These are phyloP conservation scores for Mortierella sp. DNA, from an alignment of 371 early-diverging fungal species.

Conservation along the genomic window DNA sequence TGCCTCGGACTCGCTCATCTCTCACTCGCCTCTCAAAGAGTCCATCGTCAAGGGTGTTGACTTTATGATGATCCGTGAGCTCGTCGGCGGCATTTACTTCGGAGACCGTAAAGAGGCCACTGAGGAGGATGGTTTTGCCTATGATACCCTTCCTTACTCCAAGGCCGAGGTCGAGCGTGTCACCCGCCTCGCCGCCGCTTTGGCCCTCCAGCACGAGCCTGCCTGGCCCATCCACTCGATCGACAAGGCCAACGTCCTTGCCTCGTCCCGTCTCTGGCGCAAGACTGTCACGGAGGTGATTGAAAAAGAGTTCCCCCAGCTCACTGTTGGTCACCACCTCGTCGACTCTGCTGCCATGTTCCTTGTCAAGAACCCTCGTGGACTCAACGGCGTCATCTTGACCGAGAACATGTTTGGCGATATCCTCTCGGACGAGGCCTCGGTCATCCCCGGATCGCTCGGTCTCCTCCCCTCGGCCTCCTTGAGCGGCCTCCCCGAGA, in stretches of 20 bases:
- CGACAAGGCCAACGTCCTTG: constrained; percentile 98
- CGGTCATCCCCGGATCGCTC: constrained; percentile 94
- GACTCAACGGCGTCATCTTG: constrained; percentile 93
- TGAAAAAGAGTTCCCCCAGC: constrained; percentile 87
- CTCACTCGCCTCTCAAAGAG: constrained; percentile 91
- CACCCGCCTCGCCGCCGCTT: constrained; percentile 90
- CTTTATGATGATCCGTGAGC: constrained; percentile 94
- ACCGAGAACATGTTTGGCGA: constrained; percentile 99
- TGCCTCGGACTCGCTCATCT: constrained; percentile 86
- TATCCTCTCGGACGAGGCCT: constrained; percentile 95
- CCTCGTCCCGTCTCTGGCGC: constrained; percentile 97
- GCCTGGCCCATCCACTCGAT: constrained; percentile 91
- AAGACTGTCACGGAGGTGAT: constrained; percentile 90
- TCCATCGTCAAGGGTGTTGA: constrained; percentile 90
- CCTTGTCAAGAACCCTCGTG: constrained; percentile 91
- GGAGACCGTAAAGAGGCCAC: constrained; percentile 88
- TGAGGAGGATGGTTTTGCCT: constrained; percentile 84
- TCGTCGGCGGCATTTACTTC: constrained; percentile 98
- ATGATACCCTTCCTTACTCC: constrained; percentile 94
- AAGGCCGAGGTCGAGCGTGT: constrained; percentile 92
- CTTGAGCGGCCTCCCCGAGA: constrained; percentile 86
- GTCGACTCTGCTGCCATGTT: constrained; percentile 98
- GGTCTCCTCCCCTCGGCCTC: constrained; percentile 95
- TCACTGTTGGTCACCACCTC: constrained; percentile 87
- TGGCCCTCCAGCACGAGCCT: constrained; percentile 84